Evolutionary conservation across 352 stramenopile species (phyloP), one percentile per base, ranked within the genome.

Genomic region (Phytophthora brassicae): DNA sequence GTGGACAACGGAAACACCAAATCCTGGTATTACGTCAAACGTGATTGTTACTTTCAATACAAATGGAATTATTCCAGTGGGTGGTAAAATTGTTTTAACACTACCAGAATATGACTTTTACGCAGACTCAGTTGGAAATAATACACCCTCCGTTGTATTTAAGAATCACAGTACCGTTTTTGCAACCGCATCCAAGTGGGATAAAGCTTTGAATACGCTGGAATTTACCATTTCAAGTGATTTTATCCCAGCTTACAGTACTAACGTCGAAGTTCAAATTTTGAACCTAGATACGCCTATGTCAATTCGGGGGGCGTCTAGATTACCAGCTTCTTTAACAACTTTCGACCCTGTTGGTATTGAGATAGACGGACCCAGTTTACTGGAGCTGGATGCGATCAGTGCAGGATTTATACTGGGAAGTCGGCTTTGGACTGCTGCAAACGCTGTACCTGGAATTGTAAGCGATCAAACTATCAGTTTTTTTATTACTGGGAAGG

Each of bases 361-460:
- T 22, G 2, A 70, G 7, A 88, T 90, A n/a, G 81, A 90, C 46
- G 79, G 79, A 0, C 76, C 79, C 8, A 81, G 60, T 38, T 7
- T 28, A 6, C 33, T 88, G n/a, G 17, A 58, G 7, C 49, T 90
- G 38, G 79, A 86, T 31, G 66, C 51, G 2, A 82, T 88, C 28
- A 60, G 51, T 0, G 35, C 77, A 31, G 81, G 81, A 0, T 59
- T 68, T 19, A 64, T 90, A 36, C 39, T 81, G 7, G 77, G 79
- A 1, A 79, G 64, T 52, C 77, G 81, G 0, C 54, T 80, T 19
- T 90, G 81, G 81, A 64, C 67, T 17, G 55, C 79, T 2, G 29
- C 52, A 1, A 70, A 68, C 16, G 35, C 79, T 14, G 72, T 79
- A 46, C 67, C 79, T 52, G 81, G 79, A 13, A 68, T 86, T 13